Conservation (phyloP, 2,329 filamentous ascomycete genomes). For the Fusarium penzigii region DNA sequence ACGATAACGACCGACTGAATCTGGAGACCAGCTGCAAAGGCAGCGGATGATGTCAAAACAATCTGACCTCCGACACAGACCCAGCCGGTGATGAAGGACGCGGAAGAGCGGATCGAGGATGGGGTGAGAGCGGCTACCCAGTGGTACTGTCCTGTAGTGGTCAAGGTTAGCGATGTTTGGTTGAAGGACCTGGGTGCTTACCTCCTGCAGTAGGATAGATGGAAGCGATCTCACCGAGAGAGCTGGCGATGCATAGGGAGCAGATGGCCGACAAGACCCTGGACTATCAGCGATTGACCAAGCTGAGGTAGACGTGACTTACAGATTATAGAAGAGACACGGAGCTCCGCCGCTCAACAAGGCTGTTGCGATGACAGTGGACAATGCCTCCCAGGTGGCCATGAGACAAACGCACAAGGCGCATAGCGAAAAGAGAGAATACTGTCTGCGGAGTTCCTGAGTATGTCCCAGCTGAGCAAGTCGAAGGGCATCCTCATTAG, state of each 20-base stretch:
- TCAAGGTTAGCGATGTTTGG: not conserved
- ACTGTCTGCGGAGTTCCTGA: slow-evolving; percentile 34
- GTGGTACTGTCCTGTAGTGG: slow-evolving; percentile 17
- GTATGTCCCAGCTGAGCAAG: slow-evolving; percentile 31
- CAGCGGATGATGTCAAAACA: slow-evolving; percentile 47
- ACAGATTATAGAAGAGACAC: slow-evolving; percentile 42
- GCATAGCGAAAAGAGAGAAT: slow-evolving; percentile 46
- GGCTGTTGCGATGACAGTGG: slow-evolving; percentile 46
- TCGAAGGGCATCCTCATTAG: slow-evolving; percentile 16
- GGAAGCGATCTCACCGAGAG: slow-evolving; percentile 20
- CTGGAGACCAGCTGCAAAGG: slow-evolving; percentile 47
- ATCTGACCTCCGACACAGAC: slow-evolving; percentile 47
- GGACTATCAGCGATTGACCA: not conserved
- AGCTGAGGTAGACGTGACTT: not conserved
- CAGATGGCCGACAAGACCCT: slow-evolving; percentile 17
- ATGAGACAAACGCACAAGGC: slow-evolving; percentile 49
- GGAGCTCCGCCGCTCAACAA: slow-evolving; percentile 47
- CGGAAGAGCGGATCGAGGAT: slow-evolving; percentile 4
- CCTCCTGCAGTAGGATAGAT: slow-evolving; percentile 25
- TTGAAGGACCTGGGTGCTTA: not conserved
- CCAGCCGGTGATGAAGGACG: slow-evolving; percentile 18
- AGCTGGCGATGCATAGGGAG: slow-evolving; percentile 17
- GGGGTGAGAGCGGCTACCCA: slow-evolving; percentile 23
- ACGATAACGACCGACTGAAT: slow-evolving; percentile 45
- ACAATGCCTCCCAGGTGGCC: slow-evolving; percentile 53